Evolutionary conservation across 352 stramenopile genomes (phyloP).

Genomic region (Phytopythium oedochilum): DNA sequence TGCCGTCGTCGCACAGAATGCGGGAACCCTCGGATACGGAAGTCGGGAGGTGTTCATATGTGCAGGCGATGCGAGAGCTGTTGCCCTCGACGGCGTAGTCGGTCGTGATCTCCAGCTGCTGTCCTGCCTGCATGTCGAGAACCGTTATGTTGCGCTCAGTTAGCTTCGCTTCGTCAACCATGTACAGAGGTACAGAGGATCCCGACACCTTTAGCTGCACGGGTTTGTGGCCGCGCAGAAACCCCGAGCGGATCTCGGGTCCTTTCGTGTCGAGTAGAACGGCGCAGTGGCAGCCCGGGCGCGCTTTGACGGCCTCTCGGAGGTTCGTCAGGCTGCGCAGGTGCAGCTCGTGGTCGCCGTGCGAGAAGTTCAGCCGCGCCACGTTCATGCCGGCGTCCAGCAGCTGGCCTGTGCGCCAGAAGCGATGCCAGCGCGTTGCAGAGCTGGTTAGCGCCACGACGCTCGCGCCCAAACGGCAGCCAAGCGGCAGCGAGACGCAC

Average conservation of each 20-base stretch:
- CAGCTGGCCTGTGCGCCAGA: conserved; percentile 37
- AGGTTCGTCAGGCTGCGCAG: conserved; percentile 90
- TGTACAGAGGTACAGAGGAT: no score
- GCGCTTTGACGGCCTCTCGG: conserved; percentile 54
- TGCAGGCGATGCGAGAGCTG: conserved; percentile 86
- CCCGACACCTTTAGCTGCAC: conserved; percentile 52
- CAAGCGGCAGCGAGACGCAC: conserved; percentile 27
- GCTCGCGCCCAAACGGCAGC: no score
- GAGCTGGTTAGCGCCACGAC: background rate
- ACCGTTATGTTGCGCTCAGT: no score
- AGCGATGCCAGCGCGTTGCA: background rate
- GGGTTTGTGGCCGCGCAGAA: conserved; percentile 63
- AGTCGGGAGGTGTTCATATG: conserved; percentile 91
- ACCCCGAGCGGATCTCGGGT: conserved; percentile 94
- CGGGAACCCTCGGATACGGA: conserved; percentile 90
- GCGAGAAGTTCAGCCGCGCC: conserved; percentile 99
- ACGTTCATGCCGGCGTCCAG: conserved; percentile 95
- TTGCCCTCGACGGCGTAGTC: conserved; percentile 85
- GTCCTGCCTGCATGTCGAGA: conserved; percentile 32
- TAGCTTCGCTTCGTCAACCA: no score
- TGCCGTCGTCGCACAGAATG: conserved; percentile 97
- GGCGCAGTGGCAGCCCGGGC: conserved; percentile 79
- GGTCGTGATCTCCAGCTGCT: conserved; percentile 88
- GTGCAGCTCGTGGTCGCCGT: conserved; percentile 96
- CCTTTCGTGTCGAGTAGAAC: conserved; percentile 97